Conservation (phyloP, 2,329 filamentous ascomycete species). For the Botrytis paeoniae region DNA sequence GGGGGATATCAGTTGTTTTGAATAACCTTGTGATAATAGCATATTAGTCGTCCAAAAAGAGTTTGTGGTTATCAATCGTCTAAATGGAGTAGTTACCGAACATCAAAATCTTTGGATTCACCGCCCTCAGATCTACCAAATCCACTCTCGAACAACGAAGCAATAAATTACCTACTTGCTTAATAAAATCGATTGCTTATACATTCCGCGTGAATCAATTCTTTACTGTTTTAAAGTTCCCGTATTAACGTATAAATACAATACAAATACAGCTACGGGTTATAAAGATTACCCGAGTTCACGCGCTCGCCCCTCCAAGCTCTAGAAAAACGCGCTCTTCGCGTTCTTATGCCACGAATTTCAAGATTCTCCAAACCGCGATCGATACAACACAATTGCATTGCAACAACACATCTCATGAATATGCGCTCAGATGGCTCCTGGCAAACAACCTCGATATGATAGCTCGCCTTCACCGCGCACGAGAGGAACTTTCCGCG, state of each 20-base stretch:
- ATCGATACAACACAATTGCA: slow-evolving; percentile 1
- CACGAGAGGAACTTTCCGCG: background rate
- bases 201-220: background rate
- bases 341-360: slow-evolving; percentile 13
- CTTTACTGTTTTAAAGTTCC: background rate
- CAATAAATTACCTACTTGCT: background rate
- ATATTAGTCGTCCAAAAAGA: background rate
- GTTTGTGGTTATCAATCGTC: background rate
- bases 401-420: background rate
- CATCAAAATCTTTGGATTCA: background rate
- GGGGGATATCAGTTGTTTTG: background rate
- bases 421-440: slow-evolving; percentile 19
- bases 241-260: background rate
- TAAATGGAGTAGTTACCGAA: background rate
- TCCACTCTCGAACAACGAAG: background rate
- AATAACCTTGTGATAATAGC: background rate
- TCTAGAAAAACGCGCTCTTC: slow-evolving; percentile 10
- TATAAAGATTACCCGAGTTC: background rate
- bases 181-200: background rate
- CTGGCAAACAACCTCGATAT: slow-evolving; percentile 16
- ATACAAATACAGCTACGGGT: background rate
- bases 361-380: background rate
- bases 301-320: slow-evolving; percentile 9
- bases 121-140: background rate
- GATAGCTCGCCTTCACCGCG: slow-evolving; percentile 20